Percentiles rank a stretch among this genome's conserved stretches.
phyloP scores from a whole-genome alignment of 1,139 yeast species.

The Taphrina deformans region DNA sequence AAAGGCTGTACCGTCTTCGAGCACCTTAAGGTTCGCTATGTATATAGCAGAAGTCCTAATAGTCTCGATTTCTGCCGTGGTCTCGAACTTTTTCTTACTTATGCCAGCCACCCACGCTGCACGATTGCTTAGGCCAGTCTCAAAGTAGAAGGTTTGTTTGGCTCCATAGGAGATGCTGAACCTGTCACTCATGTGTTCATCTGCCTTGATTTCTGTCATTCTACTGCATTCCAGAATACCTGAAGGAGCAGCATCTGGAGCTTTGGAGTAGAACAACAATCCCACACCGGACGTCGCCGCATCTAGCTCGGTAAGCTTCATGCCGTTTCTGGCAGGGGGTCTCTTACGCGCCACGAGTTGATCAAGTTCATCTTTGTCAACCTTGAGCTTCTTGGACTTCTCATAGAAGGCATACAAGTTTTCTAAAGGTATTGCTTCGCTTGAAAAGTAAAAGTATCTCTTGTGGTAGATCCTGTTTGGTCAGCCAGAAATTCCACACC shows the following conservation, averaged over 20 bases:
- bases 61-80: not conserved
- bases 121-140: not conserved
- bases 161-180: conserved; percentile 13
- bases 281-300: conserved; percentile 24
- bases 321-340: not conserved
- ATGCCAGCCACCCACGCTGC: conserved; percentile 13
- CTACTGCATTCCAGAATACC: conserved; percentile 18
- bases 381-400: conserved; percentile 19
- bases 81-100: not conserved
- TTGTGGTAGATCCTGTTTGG: conserved; percentile 15
- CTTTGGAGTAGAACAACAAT: conserved; percentile 14
- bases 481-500: not conserved
- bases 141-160: conserved; percentile 7
- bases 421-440: conserved; percentile 9
- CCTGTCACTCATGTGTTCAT: not conserved
- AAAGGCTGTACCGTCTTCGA: conserved; percentile 24
- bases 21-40: conserved; percentile 1
- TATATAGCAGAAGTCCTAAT: conserved; percentile 6
- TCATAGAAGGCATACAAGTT: conserved; percentile 17
- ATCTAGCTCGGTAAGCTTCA: not conserved
- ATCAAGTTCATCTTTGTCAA: conserved; percentile 7
- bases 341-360: conserved; percentile 20
- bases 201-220: conserved; percentile 6
- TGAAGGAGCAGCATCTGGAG: conserved; percentile 12
- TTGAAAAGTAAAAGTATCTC: conserved; percentile 16